Percentiles rank a stretch among this genome's conserved stretches.
Conservation (phyloP, 1,284 basidiomycete species). For the Anthracocystis walkeri region DNA sequence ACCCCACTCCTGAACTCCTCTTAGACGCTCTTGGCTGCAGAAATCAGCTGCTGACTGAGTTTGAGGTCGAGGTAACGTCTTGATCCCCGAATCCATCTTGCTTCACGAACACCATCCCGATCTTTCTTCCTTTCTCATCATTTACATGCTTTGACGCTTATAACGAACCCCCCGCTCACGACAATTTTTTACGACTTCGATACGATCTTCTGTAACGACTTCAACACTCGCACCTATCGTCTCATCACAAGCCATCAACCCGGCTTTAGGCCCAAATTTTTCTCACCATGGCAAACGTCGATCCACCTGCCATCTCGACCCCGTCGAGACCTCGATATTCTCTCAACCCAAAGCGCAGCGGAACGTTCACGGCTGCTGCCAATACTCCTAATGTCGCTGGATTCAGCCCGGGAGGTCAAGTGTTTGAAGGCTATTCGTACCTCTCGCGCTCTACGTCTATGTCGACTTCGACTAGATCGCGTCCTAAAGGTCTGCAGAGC, state of each 20-base stretch:
- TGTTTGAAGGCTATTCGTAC: conserved; percentile 62
- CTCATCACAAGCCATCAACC: not conserved
- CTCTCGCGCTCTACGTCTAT: conserved; percentile 56
- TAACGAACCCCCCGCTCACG: conserved; percentile 22
- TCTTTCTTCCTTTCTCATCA: not conserved
- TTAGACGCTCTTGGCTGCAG: not conserved
- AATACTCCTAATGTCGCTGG: conserved; percentile 43
- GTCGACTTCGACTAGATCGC: conserved; percentile 56
- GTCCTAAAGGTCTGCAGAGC: conserved; percentile 48
- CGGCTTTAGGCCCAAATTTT: not conserved
- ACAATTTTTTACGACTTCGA: conserved; percentile 1
- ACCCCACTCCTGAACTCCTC: conserved; percentile 15
- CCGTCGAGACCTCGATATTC: conserved; percentile 43
- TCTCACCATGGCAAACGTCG: conserved; percentile 26
- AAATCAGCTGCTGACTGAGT: not conserved
- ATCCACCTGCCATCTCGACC: conserved; percentile 42
- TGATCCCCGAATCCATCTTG: conserved; percentile 4
- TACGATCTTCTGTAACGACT: conserved; percentile 1
- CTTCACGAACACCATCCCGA: conserved; percentile 7
- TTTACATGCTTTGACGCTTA: conserved; percentile 5
- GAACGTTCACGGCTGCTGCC: conserved; percentile 17
- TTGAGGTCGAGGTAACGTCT: not conserved
- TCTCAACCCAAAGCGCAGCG: conserved; percentile 29
- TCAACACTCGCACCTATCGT: not conserved
- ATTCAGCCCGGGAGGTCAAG: conserved; percentile 61